Evolutionary conservation across 1,284 basidiomycete species (phyloP).

Genomic region (Trametes polyzona): DNA sequence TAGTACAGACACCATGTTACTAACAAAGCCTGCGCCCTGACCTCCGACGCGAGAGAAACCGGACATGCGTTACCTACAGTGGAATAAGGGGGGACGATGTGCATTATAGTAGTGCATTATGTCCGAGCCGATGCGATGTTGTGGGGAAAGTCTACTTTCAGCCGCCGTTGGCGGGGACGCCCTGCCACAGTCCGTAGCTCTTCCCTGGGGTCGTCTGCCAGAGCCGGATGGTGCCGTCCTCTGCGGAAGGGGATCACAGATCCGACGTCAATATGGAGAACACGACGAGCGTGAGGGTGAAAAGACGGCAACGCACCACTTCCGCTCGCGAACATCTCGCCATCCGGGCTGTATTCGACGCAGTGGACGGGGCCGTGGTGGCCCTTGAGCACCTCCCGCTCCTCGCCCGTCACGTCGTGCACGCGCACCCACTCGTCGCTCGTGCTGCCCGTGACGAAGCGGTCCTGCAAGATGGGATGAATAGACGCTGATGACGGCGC

Average conservation of each 20-base stretch:
- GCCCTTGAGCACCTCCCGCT: constrained; percentile 92
- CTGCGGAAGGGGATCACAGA: constrained; percentile 16
- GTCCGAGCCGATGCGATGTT: constrained; percentile 15
- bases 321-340: constrained; percentile 97
- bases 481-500: constrained; percentile 90
- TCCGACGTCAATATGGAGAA: background rate
- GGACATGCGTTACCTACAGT: constrained; percentile 20
- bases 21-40: constrained; percentile 19
- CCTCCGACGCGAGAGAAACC: constrained; percentile 13
- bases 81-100: constrained; percentile 14
- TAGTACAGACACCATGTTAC: constrained; percentile 30
- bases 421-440: constrained; percentile 97
- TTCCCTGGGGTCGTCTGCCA: constrained; percentile 97
- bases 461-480: constrained; percentile 86
- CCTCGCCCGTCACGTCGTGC: constrained; percentile 89
- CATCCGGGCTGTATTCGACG: constrained; percentile 94
- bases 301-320: constrained; percentile 66
- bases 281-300: no score
- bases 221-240: constrained; percentile 82
- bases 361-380: constrained; percentile 98
- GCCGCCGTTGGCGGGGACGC: constrained; percentile 54
- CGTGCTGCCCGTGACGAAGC: constrained; percentile 91
- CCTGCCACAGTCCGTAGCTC: constrained; percentile 93
- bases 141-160: constrained; percentile 35
- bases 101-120: constrained; percentile 30